Evolutionary conservation across 2,329 filamentous ascomycete species (phyloP).

Genomic region (Raffaelea albimanens): DNA sequence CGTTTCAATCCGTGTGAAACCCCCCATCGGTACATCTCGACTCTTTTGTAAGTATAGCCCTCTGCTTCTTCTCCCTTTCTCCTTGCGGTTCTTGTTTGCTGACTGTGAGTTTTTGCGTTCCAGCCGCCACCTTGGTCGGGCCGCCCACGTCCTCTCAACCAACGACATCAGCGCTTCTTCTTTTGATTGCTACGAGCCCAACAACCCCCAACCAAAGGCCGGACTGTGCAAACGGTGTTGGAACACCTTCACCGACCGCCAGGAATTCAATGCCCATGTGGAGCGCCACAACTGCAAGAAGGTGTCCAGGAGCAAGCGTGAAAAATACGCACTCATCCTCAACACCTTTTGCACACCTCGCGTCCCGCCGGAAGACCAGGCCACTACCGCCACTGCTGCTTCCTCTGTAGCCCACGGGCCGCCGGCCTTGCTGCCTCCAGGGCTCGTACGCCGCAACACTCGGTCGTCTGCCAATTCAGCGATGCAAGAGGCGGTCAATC

Average conservation of each 20-base stretch:
- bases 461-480: no score
- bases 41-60: slow-evolving; percentile 18
- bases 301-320: slow-evolving; percentile 18
- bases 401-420: no score
- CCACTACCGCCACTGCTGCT: no score
- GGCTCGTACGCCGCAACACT: no score
- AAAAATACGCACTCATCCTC: slow-evolving; percentile 18
- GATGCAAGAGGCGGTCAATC: no score
- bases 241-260: slow-evolving; percentile 15
- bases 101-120: no score
- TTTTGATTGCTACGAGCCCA: neutral
- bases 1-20: slow-evolving; percentile 21
- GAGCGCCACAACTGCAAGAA: slow-evolving; percentile 12
- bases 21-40: slow-evolving; percentile 21
- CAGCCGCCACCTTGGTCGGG: slow-evolving; percentile 20
- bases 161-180: slow-evolving; percentile 8
- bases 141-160: slow-evolving; percentile 19
- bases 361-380: neutral
- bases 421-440: no score
- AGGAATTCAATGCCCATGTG: slow-evolving; percentile 16
- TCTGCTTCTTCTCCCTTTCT: no score
- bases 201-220: slow-evolving; percentile 16
- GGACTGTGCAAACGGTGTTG: slow-evolving; percentile 22
- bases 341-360: slow-evolving; percentile 13
- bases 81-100: no score